Conservation (phyloP, 352 stramenopile species). For the Globisporangium cystogenes region DNA sequence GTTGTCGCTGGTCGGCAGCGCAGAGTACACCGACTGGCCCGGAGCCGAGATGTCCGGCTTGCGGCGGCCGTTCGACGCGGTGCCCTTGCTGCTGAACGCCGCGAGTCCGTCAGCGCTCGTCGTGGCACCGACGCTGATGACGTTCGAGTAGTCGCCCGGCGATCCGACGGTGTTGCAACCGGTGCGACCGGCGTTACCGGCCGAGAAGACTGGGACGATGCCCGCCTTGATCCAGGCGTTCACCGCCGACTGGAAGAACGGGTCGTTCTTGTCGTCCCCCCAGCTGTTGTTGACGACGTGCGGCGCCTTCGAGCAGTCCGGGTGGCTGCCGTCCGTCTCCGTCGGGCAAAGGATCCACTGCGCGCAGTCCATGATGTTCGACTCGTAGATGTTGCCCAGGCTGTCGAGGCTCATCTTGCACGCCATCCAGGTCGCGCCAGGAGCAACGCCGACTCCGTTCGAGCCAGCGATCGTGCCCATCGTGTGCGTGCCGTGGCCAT, state of each 20-base stretch:
- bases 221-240: conserved; percentile 18
- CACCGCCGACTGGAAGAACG: conserved; percentile 11
- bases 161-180: conserved; percentile 12
- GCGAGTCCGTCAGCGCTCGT: conserved; percentile 10
- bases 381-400: conserved; percentile 1
- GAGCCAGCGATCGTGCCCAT: conserved; percentile 12
- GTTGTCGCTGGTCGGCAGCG: not conserved
- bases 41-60: conserved; percentile 27
- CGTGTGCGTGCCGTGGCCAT: conserved; percentile 10
- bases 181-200: conserved; percentile 11
- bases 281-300: conserved; percentile 25
- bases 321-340: conserved; percentile 12
- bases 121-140: conserved; percentile 24
- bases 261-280: conserved; percentile 10
- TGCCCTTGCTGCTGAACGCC: conserved; percentile 16
- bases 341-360: conserved; percentile 25
- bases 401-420: conserved; percentile 7
- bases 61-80: conserved; percentile 6
- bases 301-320: conserved; percentile 15
- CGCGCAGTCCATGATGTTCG: conserved; percentile 15
- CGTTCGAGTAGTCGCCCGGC: conserved; percentile 20
- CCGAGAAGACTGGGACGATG: conserved; percentile 21
- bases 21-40: conserved; percentile 13
- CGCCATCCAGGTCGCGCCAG: conserved; percentile 14
- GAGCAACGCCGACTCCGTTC: conserved; percentile 9